Conservation (phyloP, 78 protist species). For the Dictyostelium intermedium region DNA sequence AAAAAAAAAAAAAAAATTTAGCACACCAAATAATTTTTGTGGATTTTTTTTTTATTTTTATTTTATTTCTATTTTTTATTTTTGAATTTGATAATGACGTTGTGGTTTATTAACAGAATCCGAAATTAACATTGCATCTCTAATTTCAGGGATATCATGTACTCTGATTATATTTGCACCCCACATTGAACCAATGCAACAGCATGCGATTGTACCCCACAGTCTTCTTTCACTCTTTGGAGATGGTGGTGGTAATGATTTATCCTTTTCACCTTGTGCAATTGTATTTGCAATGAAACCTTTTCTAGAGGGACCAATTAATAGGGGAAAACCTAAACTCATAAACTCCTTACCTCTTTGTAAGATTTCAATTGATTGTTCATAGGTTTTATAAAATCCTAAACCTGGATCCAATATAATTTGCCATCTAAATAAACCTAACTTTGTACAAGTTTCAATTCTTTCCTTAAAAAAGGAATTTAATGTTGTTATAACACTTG, state of each 20-base stretch:
- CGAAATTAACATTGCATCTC: conserved; percentile 62
- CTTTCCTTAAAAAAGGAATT: conserved; percentile 32
- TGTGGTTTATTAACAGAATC: conserved; percentile 54
- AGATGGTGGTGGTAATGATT: conserved; percentile 26
- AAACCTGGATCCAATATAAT: conserved; percentile 86
- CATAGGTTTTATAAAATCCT: conserved; percentile 84
- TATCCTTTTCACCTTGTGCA: background rate
- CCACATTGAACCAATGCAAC: conserved; percentile 32
- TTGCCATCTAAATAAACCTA: conserved; percentile 76
- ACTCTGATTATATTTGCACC: conserved; percentile 66
- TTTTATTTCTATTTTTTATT: too few species aligned
- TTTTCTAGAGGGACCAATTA: conserved; percentile 87
- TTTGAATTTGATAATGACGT: background rate
- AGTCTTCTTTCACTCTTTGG: conserved; percentile 23
- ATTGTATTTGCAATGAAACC: conserved; percentile 78
- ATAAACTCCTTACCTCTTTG: background rate
- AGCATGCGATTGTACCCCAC: conserved; percentile 75
- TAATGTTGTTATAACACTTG: conserved; percentile 3
- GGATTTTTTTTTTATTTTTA: too few species aligned
- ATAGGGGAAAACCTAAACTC: conserved; percentile 22
- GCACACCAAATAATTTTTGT: too few species aligned
- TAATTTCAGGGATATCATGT: conserved; percentile 68
- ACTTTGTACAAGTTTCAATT: conserved; percentile 5
- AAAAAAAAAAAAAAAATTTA: too few species aligned
- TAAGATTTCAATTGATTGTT: conserved; percentile 51